Evolutionary conservation across 805 yeast genomes (phyloP).

Genomic region (Grigorovia humatica): DNA sequence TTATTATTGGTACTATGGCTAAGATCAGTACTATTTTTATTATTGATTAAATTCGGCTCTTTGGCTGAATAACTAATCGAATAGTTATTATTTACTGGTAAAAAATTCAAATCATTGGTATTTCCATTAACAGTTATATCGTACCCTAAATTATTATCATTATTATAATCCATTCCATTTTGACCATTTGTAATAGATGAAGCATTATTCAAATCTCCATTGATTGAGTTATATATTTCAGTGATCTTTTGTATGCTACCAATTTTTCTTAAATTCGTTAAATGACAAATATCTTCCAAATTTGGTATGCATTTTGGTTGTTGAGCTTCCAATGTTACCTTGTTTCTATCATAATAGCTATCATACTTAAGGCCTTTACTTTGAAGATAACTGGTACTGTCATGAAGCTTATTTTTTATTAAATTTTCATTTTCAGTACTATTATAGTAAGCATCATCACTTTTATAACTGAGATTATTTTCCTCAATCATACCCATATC

Average conservation of each 20-base stretch:
- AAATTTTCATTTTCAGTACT: background rate
- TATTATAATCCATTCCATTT: background rate
- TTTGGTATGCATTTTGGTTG: background rate
- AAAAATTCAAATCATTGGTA: too few relatives aligned
- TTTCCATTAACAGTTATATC: background rate
- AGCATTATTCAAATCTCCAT: background rate
- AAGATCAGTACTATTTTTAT: background rate
- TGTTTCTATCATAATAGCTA: background rate
- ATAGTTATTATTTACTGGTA: background rate
- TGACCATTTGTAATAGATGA: too few relatives aligned
- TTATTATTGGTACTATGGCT: too few relatives aligned
- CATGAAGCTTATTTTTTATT: too few relatives aligned
- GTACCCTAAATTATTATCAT: background rate
- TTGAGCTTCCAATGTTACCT: background rate
- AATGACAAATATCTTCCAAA: background rate
- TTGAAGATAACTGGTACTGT: too few relatives aligned
- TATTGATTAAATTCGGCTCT: background rate
- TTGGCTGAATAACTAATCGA: background rate
- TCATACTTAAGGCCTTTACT: background rate
- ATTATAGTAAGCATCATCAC: background rate
- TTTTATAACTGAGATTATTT: too few relatives aligned
- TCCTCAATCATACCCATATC: too few relatives aligned
- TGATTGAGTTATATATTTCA: background rate
- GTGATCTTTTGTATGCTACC: background rate
- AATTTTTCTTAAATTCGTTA: background rate